Base-by-base conservation (phyloP, 2,329 filamentous ascomycete species). In the Penicillium sp. region DNA sequence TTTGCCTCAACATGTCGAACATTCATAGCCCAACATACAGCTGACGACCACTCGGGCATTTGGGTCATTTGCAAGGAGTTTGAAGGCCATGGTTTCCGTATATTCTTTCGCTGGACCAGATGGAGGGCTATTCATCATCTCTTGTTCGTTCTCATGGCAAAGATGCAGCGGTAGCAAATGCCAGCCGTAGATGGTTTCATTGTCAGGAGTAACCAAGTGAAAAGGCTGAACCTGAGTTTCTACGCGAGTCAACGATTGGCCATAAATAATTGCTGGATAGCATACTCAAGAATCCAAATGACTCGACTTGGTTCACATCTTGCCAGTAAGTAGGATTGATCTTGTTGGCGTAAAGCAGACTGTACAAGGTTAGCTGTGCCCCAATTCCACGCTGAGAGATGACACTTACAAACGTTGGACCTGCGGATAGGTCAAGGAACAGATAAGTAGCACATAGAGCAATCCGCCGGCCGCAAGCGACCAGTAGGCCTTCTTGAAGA, bases 141-240 rank as follows among this genome's bases (percentile, higher is more conserved):
- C 67, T 14, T 72, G 65, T 54, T 93, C 84, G 52, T 94, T 75
- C 48, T 82, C 72, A 5, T 79, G 70, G 60, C 93, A 94, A 0
- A 86, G 69, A 35, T 82, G 79, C 5, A 93, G 65, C 0, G 90
- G 90, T 32, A 95, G 68, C 37, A 96, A 75, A 57, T 95, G 90
- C 90, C 90, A 96, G 16, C 84, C 85, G 57, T 92, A 93, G 12
- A 96, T 68, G 2, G 71, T 78, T 61, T 89, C 82, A 26, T 80
- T 78, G 60, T 95, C 89, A 1, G 78, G 70, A 0, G 87, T 92
- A 3, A 66, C 68, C 25, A 96, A 66, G 32, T 77, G 79, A 61
- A 96, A 95, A 0, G 90, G 85, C 4, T 86, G 88, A 2, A 94
- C 84, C 66, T 96, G 90, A 51, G 88, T 87, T 57, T 79, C 85